Base-by-base conservation (phyloP, 2,329 filamentous ascomycete genomes). In the Verruconis gallopava region DNA sequence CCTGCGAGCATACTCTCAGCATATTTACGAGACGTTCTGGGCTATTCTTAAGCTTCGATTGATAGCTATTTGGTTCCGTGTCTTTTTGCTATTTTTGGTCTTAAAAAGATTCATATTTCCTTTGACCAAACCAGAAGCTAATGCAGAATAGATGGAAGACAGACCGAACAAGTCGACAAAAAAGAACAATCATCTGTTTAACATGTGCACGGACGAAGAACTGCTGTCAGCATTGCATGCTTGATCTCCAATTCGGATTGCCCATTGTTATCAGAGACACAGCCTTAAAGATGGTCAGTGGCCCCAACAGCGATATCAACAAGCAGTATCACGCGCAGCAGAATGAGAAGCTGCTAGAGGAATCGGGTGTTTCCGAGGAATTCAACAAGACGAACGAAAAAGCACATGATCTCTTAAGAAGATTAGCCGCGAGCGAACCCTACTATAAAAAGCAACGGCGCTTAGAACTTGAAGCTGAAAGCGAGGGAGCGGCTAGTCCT, bases 341-440 rank as follows among this genome's bases (percentile, higher is more conserved):
- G 57, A 88, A 96, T 61, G 89, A 96, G 65, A 83, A 80, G 55
- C 85, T 93, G 47, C 86, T 98, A 38, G 88, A 96, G 55, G 91
- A 91, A 2, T 72, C 83, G 48, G 84, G 81, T 4, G 64, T 59
- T 13, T 71, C 85, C 5, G 91, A 96, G 57, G 86, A 84, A 50
- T 96, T 95, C 57, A 86, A 93, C 48, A 93, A 95, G 70, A 91
- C 89, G 2, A 91, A 98, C 53, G 89, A 96, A 57, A 96, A 96
- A 63, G 91, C 88, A 2, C 74, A 89, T 44, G 91, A 98, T 51
- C 66, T 98, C 11, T 61, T 98, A 45, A 73, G 85, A 49, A 72
- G 85, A 42, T 65, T 98, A 35, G 93, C 93, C 4, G 81, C 83
- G 49, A 95, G 85, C 58, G 89, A 96, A 57, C 91, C 91, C 0